phyloP scores from a whole-genome alignment of 164 flowering plant species.

The Magnolia changhungtana region DNA sequence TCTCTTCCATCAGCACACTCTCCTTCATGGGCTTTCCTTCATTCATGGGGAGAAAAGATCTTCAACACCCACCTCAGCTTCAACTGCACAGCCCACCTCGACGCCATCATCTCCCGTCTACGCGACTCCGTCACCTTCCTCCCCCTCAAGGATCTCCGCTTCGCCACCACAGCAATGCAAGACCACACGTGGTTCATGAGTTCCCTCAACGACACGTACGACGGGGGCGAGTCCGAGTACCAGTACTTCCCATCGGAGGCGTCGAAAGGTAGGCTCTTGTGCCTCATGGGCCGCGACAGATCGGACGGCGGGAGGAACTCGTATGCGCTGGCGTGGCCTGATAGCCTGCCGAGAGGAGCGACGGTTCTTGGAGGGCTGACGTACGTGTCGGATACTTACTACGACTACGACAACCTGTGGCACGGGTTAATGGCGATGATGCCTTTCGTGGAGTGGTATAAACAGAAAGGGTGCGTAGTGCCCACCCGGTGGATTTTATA shows the following conservation, averaged over 20 bases:
- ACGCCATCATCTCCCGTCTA: constrained; percentile 12
- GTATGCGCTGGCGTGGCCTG: constrained; percentile 74
- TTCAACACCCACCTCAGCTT: not conserved
- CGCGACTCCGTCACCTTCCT: constrained; percentile 35
- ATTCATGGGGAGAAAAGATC: not conserved
- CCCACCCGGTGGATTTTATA: constrained; percentile 67
- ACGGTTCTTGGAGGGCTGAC: constrained; percentile 52
- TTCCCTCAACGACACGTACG: constrained; percentile 34
- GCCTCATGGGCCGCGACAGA: constrained; percentile 54
- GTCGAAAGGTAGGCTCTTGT: constrained; percentile 54
- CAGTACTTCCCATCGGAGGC: constrained; percentile 48
- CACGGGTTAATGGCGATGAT: constrained; percentile 66
- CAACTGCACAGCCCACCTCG: not conserved
- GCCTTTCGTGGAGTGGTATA: constrained; percentile 77
- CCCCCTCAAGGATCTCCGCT: constrained; percentile 35
- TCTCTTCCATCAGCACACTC: not conserved
- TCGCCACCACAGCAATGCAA: constrained; percentile 21
- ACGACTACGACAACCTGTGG: constrained; percentile 69
- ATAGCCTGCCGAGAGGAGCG: constrained; percentile 50
- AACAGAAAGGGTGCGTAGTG: constrained; percentile 26
- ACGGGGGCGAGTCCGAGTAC: constrained; percentile 25
- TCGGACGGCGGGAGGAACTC: constrained; percentile 70
- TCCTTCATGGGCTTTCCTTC: constrained; percentile 3
- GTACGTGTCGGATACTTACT: constrained; percentile 67
- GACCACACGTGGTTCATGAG: constrained; percentile 50